Conservation (phyloP, 202 grass and related monocot species). For the Digitaria exilis region DNA sequence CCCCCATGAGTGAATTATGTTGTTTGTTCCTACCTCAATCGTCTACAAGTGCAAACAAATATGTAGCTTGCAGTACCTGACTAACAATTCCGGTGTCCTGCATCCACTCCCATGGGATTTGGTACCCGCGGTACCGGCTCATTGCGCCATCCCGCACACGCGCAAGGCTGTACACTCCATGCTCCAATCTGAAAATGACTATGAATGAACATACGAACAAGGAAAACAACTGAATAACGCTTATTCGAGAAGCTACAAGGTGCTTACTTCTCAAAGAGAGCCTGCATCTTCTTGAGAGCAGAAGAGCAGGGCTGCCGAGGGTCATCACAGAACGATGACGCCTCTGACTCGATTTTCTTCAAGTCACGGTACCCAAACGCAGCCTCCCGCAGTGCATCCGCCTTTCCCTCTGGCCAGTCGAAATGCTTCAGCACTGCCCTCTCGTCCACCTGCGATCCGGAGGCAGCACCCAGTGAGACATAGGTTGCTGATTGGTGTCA, state of each 20-base stretch:
- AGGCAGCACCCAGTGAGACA: background rate
- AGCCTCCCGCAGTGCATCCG: constrained; percentile 85
- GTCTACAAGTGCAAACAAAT: background rate
- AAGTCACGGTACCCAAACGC: constrained; percentile 88
- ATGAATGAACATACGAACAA: constrained; percentile 9
- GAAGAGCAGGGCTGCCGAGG: constrained; percentile 62
- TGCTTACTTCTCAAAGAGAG: constrained; percentile 88
- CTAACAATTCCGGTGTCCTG: constrained; percentile 77
- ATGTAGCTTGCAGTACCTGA: constrained; percentile 56
- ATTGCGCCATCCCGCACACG: constrained; percentile 71
- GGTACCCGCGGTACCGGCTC: constrained; percentile 66
- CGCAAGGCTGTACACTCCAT: constrained; percentile 73
- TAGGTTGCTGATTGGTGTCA: background rate
- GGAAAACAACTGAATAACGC: background rate
- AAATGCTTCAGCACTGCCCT: constrained; percentile 97
- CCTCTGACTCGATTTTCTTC: constrained; percentile 76
- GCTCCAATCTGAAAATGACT: constrained; percentile 64
- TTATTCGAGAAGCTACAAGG: background rate
- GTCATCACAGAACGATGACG: constrained; percentile 60
- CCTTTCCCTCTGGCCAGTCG: constrained; percentile 95
- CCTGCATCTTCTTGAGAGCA: constrained; percentile 94
- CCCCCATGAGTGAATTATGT: constrained; percentile 6
- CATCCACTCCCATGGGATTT: constrained; percentile 98
- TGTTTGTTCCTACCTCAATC: background rate
- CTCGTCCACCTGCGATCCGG: constrained; percentile 69